Evolutionary conservation across 345 rosid species (phyloP).

Genomic region (Pistacia atlantica): DNA sequence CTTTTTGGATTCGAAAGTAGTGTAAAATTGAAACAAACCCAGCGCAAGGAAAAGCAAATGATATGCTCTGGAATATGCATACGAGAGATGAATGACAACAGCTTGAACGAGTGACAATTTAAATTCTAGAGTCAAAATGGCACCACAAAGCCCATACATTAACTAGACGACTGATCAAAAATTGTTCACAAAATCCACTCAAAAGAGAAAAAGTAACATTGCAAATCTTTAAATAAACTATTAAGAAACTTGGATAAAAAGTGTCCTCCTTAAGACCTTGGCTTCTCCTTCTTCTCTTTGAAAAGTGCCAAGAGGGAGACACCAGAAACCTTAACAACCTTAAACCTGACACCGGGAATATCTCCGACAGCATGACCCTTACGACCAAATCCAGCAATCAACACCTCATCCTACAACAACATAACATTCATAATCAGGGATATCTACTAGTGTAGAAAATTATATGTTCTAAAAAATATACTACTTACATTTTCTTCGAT

Average conservation of each 20-base stretch:
- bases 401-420: slow-evolving; percentile 63
- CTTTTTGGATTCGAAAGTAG: too few species aligned
- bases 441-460: not conserved
- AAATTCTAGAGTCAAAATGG: not conserved
- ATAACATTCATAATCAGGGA: not conserved
- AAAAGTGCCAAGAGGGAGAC: slow-evolving; percentile 79
- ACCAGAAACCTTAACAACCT: slow-evolving; percentile 87
- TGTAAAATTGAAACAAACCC: too few species aligned
- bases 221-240: slow-evolving; percentile 9
- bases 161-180: slow-evolving; percentile 1
- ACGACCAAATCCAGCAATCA: slow-evolving; percentile 82
- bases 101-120: not conserved
- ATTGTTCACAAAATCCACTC: slow-evolving; percentile 23
- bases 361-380: slow-evolving; percentile 89
- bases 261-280: slow-evolving; percentile 52
- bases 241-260: not conserved
- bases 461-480: not conserved
- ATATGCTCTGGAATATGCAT: too few species aligned
- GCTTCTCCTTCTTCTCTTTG: slow-evolving; percentile 89
- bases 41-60: too few species aligned
- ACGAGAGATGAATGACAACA: not conserved
- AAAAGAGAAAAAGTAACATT: slow-evolving; percentile 12
- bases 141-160: slow-evolving; percentile 5
- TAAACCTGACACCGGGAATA: slow-evolving; percentile 88
- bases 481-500: slow-evolving; percentile 82